Base-by-base conservation (phyloP, 1,284 basidiomycete species). In the Ustilago nuda region DNA sequence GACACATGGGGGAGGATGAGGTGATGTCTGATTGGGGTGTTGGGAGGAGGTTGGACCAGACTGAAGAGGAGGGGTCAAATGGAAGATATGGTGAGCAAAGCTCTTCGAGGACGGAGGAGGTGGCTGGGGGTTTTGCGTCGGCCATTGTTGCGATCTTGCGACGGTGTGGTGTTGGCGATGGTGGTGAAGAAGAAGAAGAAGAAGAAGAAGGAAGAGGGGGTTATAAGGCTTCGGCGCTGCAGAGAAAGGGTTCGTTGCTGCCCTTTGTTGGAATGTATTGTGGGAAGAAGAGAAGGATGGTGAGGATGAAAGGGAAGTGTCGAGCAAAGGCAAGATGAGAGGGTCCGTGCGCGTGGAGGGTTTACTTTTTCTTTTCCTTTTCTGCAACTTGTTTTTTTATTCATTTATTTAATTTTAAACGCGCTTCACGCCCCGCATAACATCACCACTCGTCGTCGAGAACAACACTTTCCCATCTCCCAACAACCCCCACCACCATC, bases 31-130 rank as follows among this genome's bases (percentile, higher is more conserved):
- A 56, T 57, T 84, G 84, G 0, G 69, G 66, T 0, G 76, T 66
- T 11, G 83, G 81, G 7, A 32, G 56, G 39, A 85, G 43, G 45
- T 85, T 83, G 11, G 69, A 67, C 83, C 83, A 85, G 17, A 70
- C 59, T 2, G 60, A 27, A 0, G 77, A 65, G 9, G 59, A 17
- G 3, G 79, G 51, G 48, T 83, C 78, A 52, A 84, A 79, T 32
- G 74, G 74, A 2, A 76, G 66, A 35, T 66, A 76, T 2, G 74
- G 56, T 2, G 57, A 32, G 56, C 56, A 61, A n/a, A 76, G 56
- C 32, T 58, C 43, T 27, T 71, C 65, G 23, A 76, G 56, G n/a
- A 66, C 41, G 17, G 61, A 58, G 1, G 56, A 17, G 3, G 71
- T 33, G 12, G 54, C 2, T 17, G 66, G 3, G n/a, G 67, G 12